A percentile compares a stretch with the other conserved stretches of the same genome.
These are phyloP conservation scores for Eucalyptus pauciflora DNA, from an alignment of 345 rosid species.

Conservation along the genomic window DNA sequence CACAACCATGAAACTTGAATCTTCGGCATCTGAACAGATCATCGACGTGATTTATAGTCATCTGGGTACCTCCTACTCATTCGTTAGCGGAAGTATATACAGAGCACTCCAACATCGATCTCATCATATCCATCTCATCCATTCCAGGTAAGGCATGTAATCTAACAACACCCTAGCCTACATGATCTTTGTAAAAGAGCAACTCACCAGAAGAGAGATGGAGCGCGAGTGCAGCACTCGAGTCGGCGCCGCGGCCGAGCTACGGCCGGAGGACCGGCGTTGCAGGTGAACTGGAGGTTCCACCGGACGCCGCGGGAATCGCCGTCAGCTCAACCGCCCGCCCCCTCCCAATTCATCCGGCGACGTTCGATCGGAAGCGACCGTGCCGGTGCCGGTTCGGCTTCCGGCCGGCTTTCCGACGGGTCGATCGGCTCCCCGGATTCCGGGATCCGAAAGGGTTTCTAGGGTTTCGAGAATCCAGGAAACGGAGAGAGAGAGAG, in stretches of 20 bases:
- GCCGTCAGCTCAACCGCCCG: neutral
- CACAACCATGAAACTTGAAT: neutral
- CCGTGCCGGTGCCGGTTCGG: neutral
- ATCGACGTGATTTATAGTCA: neutral
- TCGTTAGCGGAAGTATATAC: neutral
- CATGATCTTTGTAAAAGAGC: neutral
- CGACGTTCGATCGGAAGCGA: neutral
- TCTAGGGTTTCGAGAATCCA: neutral
- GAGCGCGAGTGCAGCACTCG: neutral
- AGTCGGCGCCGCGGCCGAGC: neutral
- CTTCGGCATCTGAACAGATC: neutral
- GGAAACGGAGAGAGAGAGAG: neutral
- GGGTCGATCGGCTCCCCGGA: neutral
- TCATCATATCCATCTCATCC: neutral
- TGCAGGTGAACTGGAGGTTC: neutral
- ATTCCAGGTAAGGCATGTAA: neutral
- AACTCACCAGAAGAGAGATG: neutral
- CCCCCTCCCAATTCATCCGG: neutral
- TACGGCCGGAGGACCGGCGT: neutral
- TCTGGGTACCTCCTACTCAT: neutral
- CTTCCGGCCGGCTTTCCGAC: neutral
- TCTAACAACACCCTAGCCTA: neutral
- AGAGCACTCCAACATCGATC: neutral
- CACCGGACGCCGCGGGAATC: neutral
- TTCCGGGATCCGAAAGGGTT: neutral